phyloP scores from a whole-genome alignment of 2,329 filamentous ascomycete genomes.

The Blumeriella jaapii region DNA sequence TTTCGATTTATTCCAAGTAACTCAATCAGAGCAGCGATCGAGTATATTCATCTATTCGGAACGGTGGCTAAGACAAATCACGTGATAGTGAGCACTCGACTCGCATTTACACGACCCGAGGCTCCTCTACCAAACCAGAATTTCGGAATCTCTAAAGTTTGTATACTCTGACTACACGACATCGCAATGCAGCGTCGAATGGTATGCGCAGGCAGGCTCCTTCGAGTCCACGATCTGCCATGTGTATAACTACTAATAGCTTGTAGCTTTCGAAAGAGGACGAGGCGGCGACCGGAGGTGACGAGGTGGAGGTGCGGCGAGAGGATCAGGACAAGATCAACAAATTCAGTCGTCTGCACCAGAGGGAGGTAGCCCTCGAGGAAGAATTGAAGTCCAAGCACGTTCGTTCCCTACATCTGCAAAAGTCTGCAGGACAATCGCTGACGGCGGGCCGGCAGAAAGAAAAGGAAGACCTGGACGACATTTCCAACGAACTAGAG shows the following conservation, averaged over 20 bases:
- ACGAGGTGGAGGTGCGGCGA: slow-evolving; percentile 86
- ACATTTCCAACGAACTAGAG: slow-evolving; percentile 82
- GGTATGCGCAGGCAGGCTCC: not conserved
- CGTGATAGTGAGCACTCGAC: too few relatives aligned
- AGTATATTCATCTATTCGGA: too few relatives aligned
- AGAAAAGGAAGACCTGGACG: slow-evolving; percentile 95
- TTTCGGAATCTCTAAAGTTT: too few relatives aligned
- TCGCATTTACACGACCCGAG: too few relatives aligned
- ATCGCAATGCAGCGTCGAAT: slow-evolving; percentile 12
- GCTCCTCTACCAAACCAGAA: too few relatives aligned
- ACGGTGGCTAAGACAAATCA: too few relatives aligned
- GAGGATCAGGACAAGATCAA: slow-evolving; percentile 99
- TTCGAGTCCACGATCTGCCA: not conserved
- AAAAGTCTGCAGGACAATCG: not conserved
- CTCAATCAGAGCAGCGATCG: too few relatives aligned
- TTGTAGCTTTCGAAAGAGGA: slow-evolving; percentile 80
- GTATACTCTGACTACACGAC: slow-evolving; percentile 1
- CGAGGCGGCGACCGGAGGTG: slow-evolving; percentile 58
- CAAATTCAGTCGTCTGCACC: slow-evolving; percentile 87
- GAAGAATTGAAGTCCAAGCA: slow-evolving; percentile 71
- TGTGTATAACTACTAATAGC: slow-evolving; percentile 13
- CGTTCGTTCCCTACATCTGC: slow-evolving; percentile 36
- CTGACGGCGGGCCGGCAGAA: slow-evolving; percentile 47
- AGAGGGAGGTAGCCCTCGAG: slow-evolving; percentile 66
- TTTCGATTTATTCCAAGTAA: too few relatives aligned